Evolutionary conservation across 305 asterid species (phyloP).

Genomic region (Ilex paraguariensis): DNA sequence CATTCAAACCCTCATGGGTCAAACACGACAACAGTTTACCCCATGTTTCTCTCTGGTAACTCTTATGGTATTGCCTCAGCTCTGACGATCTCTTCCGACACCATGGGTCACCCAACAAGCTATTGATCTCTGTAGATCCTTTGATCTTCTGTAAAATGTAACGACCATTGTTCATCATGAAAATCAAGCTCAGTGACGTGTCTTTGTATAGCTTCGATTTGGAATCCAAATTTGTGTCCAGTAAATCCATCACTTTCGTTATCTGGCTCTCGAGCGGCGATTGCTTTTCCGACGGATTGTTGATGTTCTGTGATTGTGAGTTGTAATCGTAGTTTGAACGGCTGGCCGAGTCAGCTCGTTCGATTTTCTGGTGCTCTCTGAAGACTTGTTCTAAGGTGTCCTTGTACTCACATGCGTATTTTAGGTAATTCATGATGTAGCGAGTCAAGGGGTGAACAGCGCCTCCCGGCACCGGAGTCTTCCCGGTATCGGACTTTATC

Average conservation of each 20-base stretch:
- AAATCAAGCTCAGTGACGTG: slow-evolving; percentile 55
- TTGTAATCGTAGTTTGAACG: slow-evolving; percentile 39
- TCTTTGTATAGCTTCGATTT: slow-evolving; percentile 79
- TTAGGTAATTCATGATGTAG: slow-evolving; percentile 65
- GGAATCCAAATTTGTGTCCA: slow-evolving; percentile 59
- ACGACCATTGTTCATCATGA: slow-evolving; percentile 98
- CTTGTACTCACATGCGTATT: slow-evolving; percentile 46
- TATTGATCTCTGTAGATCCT: slow-evolving; percentile 43
- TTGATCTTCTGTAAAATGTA: slow-evolving; percentile 75
- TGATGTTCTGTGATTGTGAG: slow-evolving; percentile 10
- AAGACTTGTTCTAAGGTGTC: slow-evolving; percentile 68
- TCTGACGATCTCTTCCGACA: slow-evolving; percentile 71
- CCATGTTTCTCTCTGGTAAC: slow-evolving; percentile 94
- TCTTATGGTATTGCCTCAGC: slow-evolving; percentile 76
- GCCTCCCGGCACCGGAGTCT: slow-evolving; percentile 76
- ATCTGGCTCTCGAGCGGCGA: slow-evolving; percentile 58
- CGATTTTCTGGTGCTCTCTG: slow-evolving; percentile 65
- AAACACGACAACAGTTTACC: slow-evolving; percentile 54
- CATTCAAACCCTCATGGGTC: slow-evolving; percentile 60
- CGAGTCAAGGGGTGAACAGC: slow-evolving; percentile 90
- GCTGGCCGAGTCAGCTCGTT: slow-evolving; percentile 39
- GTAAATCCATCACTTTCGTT: slow-evolving; percentile 55
- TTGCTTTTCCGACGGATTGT: background rate
- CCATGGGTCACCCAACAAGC: slow-evolving; percentile 68
- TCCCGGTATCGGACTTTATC: slow-evolving; percentile 58